Evolutionary conservation across 768 basidiomycete genomes (phyloP), one percentile per base, ranked within the genome.

Genomic region (Mycena filopes): DNA sequence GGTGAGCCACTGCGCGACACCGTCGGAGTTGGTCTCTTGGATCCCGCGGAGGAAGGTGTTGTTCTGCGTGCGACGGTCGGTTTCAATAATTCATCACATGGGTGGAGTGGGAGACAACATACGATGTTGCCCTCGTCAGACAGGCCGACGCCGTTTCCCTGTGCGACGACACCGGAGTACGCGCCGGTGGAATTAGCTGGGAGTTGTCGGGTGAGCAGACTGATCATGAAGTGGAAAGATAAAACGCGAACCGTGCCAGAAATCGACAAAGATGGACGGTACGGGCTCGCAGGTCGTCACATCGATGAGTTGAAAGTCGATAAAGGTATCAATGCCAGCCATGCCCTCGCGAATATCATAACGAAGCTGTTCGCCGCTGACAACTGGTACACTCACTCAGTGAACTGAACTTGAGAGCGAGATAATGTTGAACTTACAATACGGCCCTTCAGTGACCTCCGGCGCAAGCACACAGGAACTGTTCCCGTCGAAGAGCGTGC

Each of bases 221-320:
- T 11, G 21, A 21, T 8, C 6, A 20, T n/a, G 1, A 25, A 13
- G 13, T 20, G 9, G 33, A 21, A 26, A 36, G 8, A 50, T 29
- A 28, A 9, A 54, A n/a, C n/a, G n/a, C 60, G 8, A n/a, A 63
- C 68, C 59, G 42, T 70, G 60, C 69, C 69, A 70, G 33, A 70
- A 63, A 49, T 70, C 69, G 20, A 67, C 50, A 28, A 60, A 70
- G 20, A 70, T 45, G 28, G 60, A 38, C 43, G 66, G 50, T 28
- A 70, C 65, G 21, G 65, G 60, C 53, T 70, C 50, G 50, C 68
- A 70, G 20, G 68, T 70, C 13, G 23, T 40, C 55, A 67, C 57
- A 40, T 70, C 68, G 43, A 70, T 59, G 29, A 70, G 53, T 26
- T 70, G 65, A 31, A 66, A 46, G 31, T 70, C 68, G 23, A 70